phyloP scores from a whole-genome alignment of 768 basidiomycete genomes.

The Xerocomus spinulosus region DNA sequence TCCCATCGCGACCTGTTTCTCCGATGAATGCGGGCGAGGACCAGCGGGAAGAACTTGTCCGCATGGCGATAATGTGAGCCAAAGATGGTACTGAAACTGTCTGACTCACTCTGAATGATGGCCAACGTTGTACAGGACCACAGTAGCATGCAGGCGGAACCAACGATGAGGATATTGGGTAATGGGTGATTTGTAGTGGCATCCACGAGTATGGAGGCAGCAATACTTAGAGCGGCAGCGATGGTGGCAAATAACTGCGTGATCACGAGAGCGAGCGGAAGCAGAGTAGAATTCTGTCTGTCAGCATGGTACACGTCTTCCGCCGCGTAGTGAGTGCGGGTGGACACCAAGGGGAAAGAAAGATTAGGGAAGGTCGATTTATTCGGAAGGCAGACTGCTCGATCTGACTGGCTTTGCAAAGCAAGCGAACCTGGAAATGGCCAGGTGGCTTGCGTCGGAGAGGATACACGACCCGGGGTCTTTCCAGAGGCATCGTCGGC shows the following conservation, averaged over 20 bases:
- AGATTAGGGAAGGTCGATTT: neutral
- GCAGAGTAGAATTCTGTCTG: neutral
- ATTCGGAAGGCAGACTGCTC: neutral
- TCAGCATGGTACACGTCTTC: neutral
- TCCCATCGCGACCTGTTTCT: slow-evolving; percentile 1
- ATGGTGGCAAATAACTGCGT: slow-evolving; percentile 23
- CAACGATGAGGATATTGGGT: slow-evolving; percentile 15
- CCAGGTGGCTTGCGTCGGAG: slow-evolving; percentile 30
- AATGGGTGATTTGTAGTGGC: neutral
- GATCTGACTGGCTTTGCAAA: slow-evolving; percentile 3
- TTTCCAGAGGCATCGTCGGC: slow-evolving; percentile 1
- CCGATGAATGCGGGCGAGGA: slow-evolving; percentile 6
- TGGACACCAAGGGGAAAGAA: slow-evolving; percentile 3
- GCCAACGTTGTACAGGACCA: slow-evolving; percentile 22
- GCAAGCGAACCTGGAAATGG: slow-evolving; percentile 30
- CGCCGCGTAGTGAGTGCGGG: neutral
- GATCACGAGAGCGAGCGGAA: slow-evolving; percentile 12
- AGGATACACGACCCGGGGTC: slow-evolving; percentile 20
- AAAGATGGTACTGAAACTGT: neutral
- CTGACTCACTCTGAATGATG: slow-evolving; percentile 23
- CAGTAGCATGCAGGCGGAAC: slow-evolving; percentile 17
- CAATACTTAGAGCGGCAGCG: slow-evolving; percentile 20
- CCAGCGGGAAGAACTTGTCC: slow-evolving; percentile 20
- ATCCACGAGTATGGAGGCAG: slow-evolving; percentile 8
- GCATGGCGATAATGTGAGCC: neutral